phyloP scores from a whole-genome alignment of 2,329 filamentous ascomycete species.

The Trichophyton rubrum region DNA sequence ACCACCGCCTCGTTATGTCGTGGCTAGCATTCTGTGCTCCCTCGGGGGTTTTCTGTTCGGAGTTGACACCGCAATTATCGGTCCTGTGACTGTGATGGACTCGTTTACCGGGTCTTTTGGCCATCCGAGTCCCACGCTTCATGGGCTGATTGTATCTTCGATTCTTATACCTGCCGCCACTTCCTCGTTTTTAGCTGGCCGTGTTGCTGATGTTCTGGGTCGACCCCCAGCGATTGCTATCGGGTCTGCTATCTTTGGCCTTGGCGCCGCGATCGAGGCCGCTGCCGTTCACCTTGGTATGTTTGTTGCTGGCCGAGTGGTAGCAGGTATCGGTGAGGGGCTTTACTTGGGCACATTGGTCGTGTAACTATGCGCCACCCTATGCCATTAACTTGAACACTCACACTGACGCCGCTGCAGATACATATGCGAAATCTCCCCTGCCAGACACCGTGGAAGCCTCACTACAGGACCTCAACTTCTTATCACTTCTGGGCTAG shows the following conservation, averaged over 20 bases:
- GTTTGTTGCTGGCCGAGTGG: constrained; percentile 43
- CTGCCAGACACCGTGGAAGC: constrained; percentile 37
- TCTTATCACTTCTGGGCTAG: constrained; percentile 39
- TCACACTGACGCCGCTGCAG: constrained; percentile 8
- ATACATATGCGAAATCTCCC: constrained; percentile 51
- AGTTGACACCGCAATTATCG: constrained; percentile 41
- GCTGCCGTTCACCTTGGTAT: constrained; percentile 37
- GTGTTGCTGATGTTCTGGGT: constrained; percentile 41
- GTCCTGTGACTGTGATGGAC: constrained; percentile 43
- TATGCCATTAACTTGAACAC: neutral
- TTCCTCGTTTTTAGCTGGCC: constrained; percentile 42
- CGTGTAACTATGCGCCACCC: constrained; percentile 27
- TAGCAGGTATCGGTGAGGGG: constrained; percentile 49
- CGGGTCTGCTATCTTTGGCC: constrained; percentile 41
- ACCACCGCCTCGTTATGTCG: neutral
- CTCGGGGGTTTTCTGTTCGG: constrained; percentile 1
- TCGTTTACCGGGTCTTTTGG: constrained; percentile 38
- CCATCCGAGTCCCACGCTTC: constrained; percentile 35
- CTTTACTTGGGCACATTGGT: constrained; percentile 45
- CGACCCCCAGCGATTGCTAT: constrained; percentile 39
- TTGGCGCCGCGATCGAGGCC: constrained; percentile 44
- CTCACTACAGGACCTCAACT: constrained; percentile 44
- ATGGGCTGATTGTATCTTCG: constrained; percentile 44
- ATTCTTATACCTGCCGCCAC: constrained; percentile 43
- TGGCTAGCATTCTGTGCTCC: neutral